Evolutionary conservation across 306 rosid genomes (phyloP).

Genomic region (Cicer bijugum): DNA sequence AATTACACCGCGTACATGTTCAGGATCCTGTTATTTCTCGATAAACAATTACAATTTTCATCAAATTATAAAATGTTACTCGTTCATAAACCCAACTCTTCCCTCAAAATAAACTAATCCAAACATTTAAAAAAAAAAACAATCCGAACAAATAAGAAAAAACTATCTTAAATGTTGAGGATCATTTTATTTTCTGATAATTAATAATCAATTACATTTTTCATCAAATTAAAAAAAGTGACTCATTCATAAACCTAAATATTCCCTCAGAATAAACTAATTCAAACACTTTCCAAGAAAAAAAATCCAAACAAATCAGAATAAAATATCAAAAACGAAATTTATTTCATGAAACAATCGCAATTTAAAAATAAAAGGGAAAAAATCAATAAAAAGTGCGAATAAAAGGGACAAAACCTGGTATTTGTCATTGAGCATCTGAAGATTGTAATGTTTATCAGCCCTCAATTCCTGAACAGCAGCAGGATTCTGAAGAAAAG

Average conservation of each 20-base stretch:
- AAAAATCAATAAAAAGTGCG: no score
- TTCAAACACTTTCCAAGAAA: neutral
- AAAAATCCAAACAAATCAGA: neutral
- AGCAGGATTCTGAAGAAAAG: conserved; percentile 71
- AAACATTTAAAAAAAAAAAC: neutral
- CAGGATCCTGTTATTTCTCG: neutral
- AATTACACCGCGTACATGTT: neutral
- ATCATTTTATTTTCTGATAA: neutral
- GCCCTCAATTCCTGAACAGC: conserved; percentile 89
- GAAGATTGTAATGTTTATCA: conserved; percentile 88
- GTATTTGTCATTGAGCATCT: conserved; percentile 86
- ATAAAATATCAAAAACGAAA: no score
- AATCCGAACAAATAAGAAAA: neutral
- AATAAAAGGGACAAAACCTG: conserved; percentile 58
- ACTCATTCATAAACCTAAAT: neutral
- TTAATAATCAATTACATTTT: neutral
- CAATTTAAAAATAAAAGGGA: no score
- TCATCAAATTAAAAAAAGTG: neutral
- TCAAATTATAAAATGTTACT: neutral
- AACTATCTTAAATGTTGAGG: neutral
- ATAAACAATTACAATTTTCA: neutral
- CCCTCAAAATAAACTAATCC: neutral
- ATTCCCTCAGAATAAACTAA: neutral
- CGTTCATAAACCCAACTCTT: neutral
- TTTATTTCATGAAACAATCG: no score